A percentile compares a stretch with the other conserved stretches of the same genome.
Conservation (phyloP, 768 basidiomycete genomes). For the Chalciporus pseudorubinellus region DNA sequence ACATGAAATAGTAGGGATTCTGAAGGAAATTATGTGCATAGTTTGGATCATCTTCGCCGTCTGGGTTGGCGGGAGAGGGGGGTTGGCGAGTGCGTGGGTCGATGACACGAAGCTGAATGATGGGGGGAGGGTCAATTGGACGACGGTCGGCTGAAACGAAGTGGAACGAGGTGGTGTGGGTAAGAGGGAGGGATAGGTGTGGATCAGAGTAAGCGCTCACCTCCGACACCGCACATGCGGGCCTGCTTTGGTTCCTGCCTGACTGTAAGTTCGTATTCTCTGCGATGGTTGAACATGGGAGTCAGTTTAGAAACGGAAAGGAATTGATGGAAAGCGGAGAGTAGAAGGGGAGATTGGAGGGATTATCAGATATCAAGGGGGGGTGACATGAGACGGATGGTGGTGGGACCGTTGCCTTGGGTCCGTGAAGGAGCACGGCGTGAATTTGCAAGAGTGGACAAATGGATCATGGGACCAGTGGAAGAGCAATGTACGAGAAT, state of each 20-base stretch:
- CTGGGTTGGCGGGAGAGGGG: conserved; percentile 26
- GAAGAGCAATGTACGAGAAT: conserved; percentile 12
- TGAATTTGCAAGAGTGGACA: conserved; percentile 8
- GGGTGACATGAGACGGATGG: background rate
- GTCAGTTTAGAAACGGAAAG: background rate
- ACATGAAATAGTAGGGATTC: conserved; percentile 96
- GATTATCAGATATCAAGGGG: conserved; percentile 14
- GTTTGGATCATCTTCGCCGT: conserved; percentile 35
- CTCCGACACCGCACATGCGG: conserved; percentile 87
- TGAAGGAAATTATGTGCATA: conserved; percentile 70
- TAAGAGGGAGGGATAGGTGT: background rate
- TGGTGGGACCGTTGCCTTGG: conserved; percentile 6
- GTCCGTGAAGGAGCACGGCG: conserved; percentile 2
- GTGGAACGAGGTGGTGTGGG: background rate
- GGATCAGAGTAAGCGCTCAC: conserved; percentile 49
- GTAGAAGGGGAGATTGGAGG: background rate
- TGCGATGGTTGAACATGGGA: conserved; percentile 32
- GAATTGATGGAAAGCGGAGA: background rate
- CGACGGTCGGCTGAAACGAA: conserved; percentile 74
- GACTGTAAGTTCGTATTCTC: conserved; percentile 82
- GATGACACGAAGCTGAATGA: conserved; percentile 89
- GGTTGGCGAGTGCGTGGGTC: conserved; percentile 50
- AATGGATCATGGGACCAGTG: conserved; percentile 12
- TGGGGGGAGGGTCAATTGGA: conserved; percentile 94
- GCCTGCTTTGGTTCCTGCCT: conserved; percentile 92